These are phyloP conservation scores for Xanthoconium separans DNA, from an alignment of 1,284 basidiomycete genomes.

Conservation along the genomic window DNA sequence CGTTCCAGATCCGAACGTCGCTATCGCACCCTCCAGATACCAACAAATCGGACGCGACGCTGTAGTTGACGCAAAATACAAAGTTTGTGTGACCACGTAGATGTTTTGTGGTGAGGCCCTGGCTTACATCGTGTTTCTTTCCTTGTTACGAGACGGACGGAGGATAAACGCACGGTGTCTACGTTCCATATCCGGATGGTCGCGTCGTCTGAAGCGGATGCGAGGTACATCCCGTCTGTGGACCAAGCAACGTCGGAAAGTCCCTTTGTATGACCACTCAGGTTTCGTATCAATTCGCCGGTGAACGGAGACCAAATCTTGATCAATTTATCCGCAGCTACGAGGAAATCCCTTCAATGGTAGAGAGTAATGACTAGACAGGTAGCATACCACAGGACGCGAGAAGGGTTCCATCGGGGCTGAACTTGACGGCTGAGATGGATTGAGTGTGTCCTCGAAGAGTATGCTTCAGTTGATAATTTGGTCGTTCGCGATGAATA, in stretches of 20 bases:
- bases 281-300: conserved; percentile 71
- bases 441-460: conserved; percentile 73
- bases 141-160: neutral
- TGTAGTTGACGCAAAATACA: conserved; percentile 92
- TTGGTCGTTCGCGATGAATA: conserved; percentile 54
- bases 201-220: conserved; percentile 89
- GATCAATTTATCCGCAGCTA: conserved; percentile 73
- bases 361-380: neutral
- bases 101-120: conserved; percentile 68
- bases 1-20: conserved; percentile 91
- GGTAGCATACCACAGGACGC: conserved; percentile 67
- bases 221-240: conserved; percentile 75
- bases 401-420: conserved; percentile 76
- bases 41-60: conserved; percentile 81
- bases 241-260: conserved; percentile 90
- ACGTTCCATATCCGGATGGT: conserved; percentile 86
- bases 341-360: neutral
- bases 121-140: conserved; percentile 5
- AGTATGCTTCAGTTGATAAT: conserved; percentile 65
- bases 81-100: conserved; percentile 84
- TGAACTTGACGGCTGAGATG: conserved; percentile 82
- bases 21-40: conserved; percentile 94
- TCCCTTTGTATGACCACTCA: conserved; percentile 76
- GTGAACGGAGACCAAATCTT: conserved; percentile 82
- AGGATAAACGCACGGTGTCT: conserved; percentile 55